Base-by-base conservation (phyloP, 2,329 filamentous ascomycete species). In the Volutella citrinella region DNA sequence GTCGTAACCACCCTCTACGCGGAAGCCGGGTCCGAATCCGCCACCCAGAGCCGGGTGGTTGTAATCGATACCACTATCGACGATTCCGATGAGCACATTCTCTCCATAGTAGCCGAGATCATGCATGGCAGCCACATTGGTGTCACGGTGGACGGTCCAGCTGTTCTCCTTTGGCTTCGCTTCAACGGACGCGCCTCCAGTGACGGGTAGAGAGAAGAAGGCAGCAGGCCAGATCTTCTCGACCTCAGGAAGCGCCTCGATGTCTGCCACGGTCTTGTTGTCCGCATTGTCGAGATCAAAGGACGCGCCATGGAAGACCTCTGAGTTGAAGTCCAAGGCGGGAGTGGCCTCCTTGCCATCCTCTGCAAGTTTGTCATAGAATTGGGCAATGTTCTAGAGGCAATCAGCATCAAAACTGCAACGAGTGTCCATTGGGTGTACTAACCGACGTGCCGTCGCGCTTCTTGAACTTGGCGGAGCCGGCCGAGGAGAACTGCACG, bases 21-120 rank as follows among this genome's bases (percentile, higher is more conserved):
- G 62, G 45, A 72, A 82, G 11, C 69, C 75, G 2, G 64, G 49
- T 3, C 80, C 80, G 50, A 82, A 82, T 48, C 79, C 79, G 28
- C 77, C 78, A 12, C 80, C 80, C 1, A 84, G 69, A 18, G 76
- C 75, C 3, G 78, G 74, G 48, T 84, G 79, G 1, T 61, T 68
- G 50, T 82, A 83, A 51, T 84, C 80, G 29, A 80, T 61, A 50
- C 74, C 74, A 15, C 66, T 73, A 49, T 78, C 74, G 19, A 78
- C 61, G 10, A 78, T 58, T 24, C 60, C 74, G 51, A 78, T 60
- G 42, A 70, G 74, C 56, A 76, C 60, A 11, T 72, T 73, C 45
- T 66, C 65, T 23, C 74, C 74, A 0, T 63, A 69, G 34, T 69
- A 44, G 1, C 71, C 72, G 38, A 24, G 17, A n/a, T 30, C 18